These are phyloP conservation scores for Phialocephala subalpina DNA, from an alignment of 2,329 filamentous ascomycete species.

Conservation along the genomic window DNA sequence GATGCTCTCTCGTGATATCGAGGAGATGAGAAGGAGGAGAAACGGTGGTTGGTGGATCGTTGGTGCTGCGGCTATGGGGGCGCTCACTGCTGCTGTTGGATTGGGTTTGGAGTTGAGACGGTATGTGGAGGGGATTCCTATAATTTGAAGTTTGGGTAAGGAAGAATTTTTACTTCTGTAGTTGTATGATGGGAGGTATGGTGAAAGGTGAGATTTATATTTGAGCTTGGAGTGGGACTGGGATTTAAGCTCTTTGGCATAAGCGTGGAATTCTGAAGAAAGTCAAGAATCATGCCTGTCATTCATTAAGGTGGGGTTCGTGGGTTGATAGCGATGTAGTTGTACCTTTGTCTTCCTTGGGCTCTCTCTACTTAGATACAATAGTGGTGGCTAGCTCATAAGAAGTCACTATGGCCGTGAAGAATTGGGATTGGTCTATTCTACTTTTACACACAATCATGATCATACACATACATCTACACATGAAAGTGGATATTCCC, in stretches of 20 bases:
- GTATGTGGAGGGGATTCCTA: neutral
- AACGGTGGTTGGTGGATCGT: neutral
- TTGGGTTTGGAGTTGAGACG: neutral
- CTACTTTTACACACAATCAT: constrained; percentile 14
- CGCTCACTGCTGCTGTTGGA: neutral
- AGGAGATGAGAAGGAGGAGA: too few species aligned
- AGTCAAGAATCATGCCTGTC: too few species aligned
- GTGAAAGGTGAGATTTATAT: too few species aligned
- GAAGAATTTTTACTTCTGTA: neutral
- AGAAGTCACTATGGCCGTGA: constrained; percentile 1
- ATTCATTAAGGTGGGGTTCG: too few species aligned
- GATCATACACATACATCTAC: constrained; percentile 11
- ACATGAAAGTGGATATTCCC: constrained; percentile 20
- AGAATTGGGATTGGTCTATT: constrained; percentile 29
- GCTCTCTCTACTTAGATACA: neutral
- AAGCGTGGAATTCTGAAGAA: too few species aligned
- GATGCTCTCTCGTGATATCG: too few species aligned
- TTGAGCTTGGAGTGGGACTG: too few species aligned
- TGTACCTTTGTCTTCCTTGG: neutral
- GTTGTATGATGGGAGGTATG: neutral
- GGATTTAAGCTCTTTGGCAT: too few species aligned
- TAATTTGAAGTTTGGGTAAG: neutral
- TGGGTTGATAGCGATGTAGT: too few species aligned
- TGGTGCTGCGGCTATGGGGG: neutral
- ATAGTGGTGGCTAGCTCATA: neutral